Base-by-base conservation (phyloP, 768 basidiomycete genomes). In the Termitomyces sp. region DNA sequence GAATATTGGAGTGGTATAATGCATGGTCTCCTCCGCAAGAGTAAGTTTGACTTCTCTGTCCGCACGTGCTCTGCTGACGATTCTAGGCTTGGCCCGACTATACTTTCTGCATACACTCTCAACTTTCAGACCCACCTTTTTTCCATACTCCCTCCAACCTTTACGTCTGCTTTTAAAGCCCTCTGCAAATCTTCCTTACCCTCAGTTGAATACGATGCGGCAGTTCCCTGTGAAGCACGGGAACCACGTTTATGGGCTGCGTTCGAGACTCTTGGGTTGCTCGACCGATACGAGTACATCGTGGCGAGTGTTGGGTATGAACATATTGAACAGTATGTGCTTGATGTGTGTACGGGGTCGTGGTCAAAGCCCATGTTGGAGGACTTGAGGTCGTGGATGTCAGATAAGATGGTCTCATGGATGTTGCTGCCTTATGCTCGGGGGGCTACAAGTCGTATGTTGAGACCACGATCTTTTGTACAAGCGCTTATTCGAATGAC, bases 251-350 rank as follows among this genome's bases (percentile, higher is more conserved):
- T 87, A 35, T 85, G 87, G 85, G 70, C 73, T 19, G 72, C 83
- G 1, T 84, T 91, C 58, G 87, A 87, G 54, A 72, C 73, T 1
- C 79, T 96, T 0, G 90, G 89, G 4, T 74, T 96, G 9, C 75
- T 90, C 28, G 89, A 91, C 59, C 85, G 91, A 30, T 93, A 89
- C 65, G 93, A 95, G 64, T 81, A 84, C 7, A 80, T 94, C 56
- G 83, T 98, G 30, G 84, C 89, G 19, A 85, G 84, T 50, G 87
- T 94, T 3, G 90, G 91, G 30, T 93, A 94, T 61, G 88, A 90
- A 64, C 83, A 85, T 62, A 94, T 99, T 59, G 91, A 94, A 65
- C 67, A 73, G 5, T 79, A 90, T 56, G 87, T 97, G 0, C 54
- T 79, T 55, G 76, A 77, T 57, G 82, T 80, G 3, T 93, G 89